Evolutionary conservation across 2,329 filamentous ascomycete species (phyloP), one percentile per base, ranked within the genome.

Genomic region (Claviceps africana): DNA sequence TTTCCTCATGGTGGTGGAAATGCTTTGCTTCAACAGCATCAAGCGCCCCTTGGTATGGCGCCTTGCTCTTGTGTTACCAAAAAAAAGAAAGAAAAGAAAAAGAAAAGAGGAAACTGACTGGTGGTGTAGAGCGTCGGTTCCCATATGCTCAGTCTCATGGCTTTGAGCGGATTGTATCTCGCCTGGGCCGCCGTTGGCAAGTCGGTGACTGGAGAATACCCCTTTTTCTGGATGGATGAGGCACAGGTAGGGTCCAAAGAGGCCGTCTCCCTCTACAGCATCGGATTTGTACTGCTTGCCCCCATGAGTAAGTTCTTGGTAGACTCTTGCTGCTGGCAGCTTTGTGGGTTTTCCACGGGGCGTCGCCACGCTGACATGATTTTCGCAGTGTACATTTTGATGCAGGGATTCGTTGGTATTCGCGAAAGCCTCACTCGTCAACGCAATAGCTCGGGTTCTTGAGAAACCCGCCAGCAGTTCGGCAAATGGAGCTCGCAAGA

Each of bases 211-310:
- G 70, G 70, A 35, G 67, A 68, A 49, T 68, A 64, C 52, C 65
- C 75, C 10, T 75, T 76, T 56, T 77, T 75, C 62, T 78, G 75
- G 70, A 65, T 78, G 50, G 72, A 78, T 56, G 66, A 69, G 50
- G 60, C 65, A 6, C 60, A 69, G 51, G 68, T 74, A 56, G 70
- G 70, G 46, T 68, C 67, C 30, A 63, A 68, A 40, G 69, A 71
- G 56, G 70, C 71, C 17, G 69, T 76, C 21, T 63, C 69, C 40
- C 67, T 68, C 6, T 72, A 72, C 54, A 69, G 67, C 51, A 62
- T 69, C 44, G 69, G 65, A 7, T 78, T 78, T 54, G 60, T 77
- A 21, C 56, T 65, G 1, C 56, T 74, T 52, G 64, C 72, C 10
- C 68, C 70, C 4, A 64, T 69, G 52, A 67, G 75, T 78, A 62